These are phyloP conservation scores for Penicillium ochrochloron DNA, from an alignment of 495 filamentous ascomycete genomes.

Conservation along the genomic window DNA sequence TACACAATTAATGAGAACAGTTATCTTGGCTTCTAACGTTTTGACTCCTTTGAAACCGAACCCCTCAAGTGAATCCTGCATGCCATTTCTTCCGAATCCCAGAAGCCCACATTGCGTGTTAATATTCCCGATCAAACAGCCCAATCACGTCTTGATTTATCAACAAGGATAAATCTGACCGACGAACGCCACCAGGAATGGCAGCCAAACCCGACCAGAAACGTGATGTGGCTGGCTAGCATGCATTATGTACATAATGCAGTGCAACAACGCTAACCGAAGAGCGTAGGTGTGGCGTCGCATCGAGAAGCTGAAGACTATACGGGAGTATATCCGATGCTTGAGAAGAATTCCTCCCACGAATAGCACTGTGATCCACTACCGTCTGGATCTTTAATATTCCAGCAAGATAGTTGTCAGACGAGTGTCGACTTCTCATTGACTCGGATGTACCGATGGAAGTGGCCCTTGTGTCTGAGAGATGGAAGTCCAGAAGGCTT, in stretches of 20 bases:
- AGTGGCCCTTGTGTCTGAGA: neutral
- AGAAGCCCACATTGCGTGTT: neutral
- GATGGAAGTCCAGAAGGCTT: neutral
- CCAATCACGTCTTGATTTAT: neutral
- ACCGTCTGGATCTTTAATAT: neutral
- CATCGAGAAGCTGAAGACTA: neutral
- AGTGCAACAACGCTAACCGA: neutral
- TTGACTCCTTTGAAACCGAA: neutral
- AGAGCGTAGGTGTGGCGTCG: neutral
- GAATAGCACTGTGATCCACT: neutral
- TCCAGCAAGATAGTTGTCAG: neutral
- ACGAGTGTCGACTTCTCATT: neutral
- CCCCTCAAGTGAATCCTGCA: neutral
- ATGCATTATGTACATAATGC: neutral
- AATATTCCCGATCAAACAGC: neutral
- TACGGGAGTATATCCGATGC: neutral
- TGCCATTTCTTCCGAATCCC: neutral
- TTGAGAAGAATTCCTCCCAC: neutral
- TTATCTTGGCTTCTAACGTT: neutral
- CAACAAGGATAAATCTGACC: neutral
- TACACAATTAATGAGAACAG: neutral
- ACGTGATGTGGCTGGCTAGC: neutral
- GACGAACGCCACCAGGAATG: neutral
- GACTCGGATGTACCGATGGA: neutral
- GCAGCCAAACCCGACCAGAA: neutral